Evolutionary conservation across 441 rosid genomes (phyloP).

Genomic region (Omphalea diandra): DNA sequence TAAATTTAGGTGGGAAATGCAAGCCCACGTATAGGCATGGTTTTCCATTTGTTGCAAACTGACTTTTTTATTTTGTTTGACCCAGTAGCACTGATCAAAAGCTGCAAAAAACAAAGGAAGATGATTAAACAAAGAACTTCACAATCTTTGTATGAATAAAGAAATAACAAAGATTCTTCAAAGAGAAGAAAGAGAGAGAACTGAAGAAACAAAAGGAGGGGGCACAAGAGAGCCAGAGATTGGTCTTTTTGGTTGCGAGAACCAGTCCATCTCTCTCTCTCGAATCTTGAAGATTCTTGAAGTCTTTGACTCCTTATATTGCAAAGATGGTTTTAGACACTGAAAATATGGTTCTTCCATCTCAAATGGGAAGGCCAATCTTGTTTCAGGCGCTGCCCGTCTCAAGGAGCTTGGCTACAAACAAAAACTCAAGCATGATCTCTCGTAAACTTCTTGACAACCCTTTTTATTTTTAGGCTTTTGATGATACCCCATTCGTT

Average conservation of each 20-base stretch:
- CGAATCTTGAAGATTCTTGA: not conserved
- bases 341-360: conserved; percentile 30
- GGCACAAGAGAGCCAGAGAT: not conserved
- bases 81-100: no score
- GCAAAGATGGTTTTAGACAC: conserved; percentile 14
- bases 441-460: conserved; percentile 54
- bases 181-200: no score
- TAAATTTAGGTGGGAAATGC: conserved; percentile 5
- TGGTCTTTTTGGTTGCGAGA: not conserved
- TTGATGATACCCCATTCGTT: conserved; percentile 1
- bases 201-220: not conserved
- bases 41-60: not conserved
- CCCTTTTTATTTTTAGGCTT: conserved; percentile 8
- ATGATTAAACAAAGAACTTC: no score
- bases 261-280: conserved; percentile 10
- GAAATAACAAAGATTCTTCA: no score
- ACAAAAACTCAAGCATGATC: conserved; percentile 94
- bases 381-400: conserved; percentile 75
- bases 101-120: no score
- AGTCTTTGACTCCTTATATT: not conserved
- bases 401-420: conserved; percentile 91
- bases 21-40: not conserved
- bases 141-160: no score
- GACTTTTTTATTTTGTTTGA: not conserved
- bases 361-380: conserved; percentile 27